These are phyloP conservation scores for Fraxinus velutina DNA, from an alignment of 305 asterid species.

Conservation along the genomic window DNA sequence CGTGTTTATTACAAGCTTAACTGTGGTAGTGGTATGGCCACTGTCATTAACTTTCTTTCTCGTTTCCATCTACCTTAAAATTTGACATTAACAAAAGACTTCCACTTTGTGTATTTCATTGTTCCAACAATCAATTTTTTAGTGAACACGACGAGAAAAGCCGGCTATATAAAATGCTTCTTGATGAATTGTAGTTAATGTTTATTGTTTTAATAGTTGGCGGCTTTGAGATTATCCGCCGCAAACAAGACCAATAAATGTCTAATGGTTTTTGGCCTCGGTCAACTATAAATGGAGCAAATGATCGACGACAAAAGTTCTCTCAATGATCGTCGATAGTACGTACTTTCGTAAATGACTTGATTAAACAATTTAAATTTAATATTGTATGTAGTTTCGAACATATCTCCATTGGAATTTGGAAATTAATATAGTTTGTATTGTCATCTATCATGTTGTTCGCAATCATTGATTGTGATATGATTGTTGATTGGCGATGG, in stretches of 20 bases:
- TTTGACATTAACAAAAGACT: background rate
- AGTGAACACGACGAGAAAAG: background rate
- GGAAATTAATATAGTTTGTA: background rate
- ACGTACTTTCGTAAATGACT: background rate
- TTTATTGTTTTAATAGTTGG: background rate
- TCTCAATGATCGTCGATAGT: too few species aligned
- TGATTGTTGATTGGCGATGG: background rate
- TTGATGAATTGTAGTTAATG: background rate
- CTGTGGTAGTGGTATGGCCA: background rate
- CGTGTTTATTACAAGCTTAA: background rate
- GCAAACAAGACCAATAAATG: background rate
- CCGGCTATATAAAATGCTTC: background rate
- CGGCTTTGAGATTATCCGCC: background rate
- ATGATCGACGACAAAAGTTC: too few species aligned
- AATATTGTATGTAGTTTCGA: too few species aligned
- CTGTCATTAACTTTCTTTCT: background rate
- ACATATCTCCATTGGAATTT: background rate
- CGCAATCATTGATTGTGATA: too few species aligned
- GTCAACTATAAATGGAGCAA: too few species aligned
- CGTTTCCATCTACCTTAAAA: background rate
- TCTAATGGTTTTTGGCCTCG: too few species aligned
- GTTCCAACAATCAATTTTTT: background rate
- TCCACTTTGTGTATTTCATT: background rate
- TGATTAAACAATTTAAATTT: too few species aligned
- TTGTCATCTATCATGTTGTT: background rate